Conservation (phyloP, 2,329 filamentous ascomycete genomes). For the Aspergillus sp. region DNA sequence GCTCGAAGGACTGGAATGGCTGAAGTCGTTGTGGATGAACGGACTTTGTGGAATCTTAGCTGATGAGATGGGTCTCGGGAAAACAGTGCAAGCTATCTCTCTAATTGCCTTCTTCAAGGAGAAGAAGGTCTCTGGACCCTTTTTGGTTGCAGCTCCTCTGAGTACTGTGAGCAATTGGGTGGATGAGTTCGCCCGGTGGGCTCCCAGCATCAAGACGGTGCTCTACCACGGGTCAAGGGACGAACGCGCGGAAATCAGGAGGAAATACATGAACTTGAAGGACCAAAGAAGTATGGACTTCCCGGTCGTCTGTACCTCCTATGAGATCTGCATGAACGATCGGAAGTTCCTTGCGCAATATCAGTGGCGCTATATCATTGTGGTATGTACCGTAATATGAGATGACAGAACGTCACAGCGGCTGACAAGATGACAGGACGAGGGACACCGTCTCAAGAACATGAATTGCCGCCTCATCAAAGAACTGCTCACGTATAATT, state of each 20-base stretch:
- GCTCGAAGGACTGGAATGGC: constrained; percentile 90
- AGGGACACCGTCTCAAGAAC: constrained; percentile 96
- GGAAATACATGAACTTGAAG: constrained; percentile 63
- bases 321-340: constrained; percentile 94
- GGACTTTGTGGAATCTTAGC: constrained; percentile 88
- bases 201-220: constrained; percentile 80
- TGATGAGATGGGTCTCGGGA: constrained; percentile 92
- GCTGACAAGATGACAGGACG: constrained; percentile 58
- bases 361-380: constrained; percentile 96
- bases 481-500: constrained; percentile 82
- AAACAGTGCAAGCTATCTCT: constrained; percentile 88
- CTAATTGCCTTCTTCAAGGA: constrained; percentile 84
- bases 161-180: constrained; percentile 96
- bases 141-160: constrained; percentile 83
- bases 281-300: constrained; percentile 70
- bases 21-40: constrained; percentile 78
- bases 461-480: constrained; percentile 89
- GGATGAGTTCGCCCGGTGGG: constrained; percentile 88
- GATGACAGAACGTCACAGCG: not conserved
- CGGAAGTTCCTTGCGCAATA: constrained; percentile 76
- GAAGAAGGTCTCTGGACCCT: constrained; percentile 82
- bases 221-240: constrained; percentile 85
- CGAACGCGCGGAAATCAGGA: constrained; percentile 73
- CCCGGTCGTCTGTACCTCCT: constrained; percentile 89
- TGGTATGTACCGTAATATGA: constrained; percentile 49